A percentile compares a stretch with the other conserved stretches of the same genome.
Conservation (phyloP, 305 asterid genomes). For the Solanum chacoense region DNA sequence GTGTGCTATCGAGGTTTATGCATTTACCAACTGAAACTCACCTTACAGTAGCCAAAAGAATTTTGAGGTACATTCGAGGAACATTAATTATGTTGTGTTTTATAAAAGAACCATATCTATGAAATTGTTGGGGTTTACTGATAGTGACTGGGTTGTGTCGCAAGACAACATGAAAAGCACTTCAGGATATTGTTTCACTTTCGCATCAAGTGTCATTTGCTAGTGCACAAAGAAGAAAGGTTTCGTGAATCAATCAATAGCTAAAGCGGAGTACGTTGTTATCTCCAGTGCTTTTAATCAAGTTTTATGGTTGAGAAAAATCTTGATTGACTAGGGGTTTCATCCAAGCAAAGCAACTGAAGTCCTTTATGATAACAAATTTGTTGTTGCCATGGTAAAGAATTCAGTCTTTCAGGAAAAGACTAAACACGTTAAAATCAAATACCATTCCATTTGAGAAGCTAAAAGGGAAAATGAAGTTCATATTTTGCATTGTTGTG, state of each 20-base stretch:
- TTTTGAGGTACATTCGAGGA: too few relatives aligned
- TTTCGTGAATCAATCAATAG: neutral
- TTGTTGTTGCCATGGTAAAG: neutral
- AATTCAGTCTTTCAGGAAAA: neutral
- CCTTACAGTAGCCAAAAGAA: too few relatives aligned
- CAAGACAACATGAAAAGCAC: neutral
- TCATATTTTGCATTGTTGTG: neutral
- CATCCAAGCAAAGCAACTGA: neutral
- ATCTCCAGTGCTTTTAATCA: neutral
- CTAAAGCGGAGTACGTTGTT: neutral
- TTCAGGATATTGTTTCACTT: neutral
- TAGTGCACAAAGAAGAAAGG: neutral
- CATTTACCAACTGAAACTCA: too few relatives aligned
- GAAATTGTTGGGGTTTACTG: too few relatives aligned
- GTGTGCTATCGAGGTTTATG: too few relatives aligned
- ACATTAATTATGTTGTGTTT: too few relatives aligned
- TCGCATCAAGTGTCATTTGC: neutral
- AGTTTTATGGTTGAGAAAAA: too few relatives aligned
- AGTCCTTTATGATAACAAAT: neutral
- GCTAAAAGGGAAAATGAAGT: neutral
- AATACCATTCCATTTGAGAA: too few relatives aligned
- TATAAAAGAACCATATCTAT: too few relatives aligned
- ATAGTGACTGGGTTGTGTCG: too few relatives aligned
- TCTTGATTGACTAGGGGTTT: neutral
- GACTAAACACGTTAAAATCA: neutral